Base-by-base conservation (phyloP, 192 early-diverging fungal genomes). In the Jimgerdemannia flammicorona region DNA sequence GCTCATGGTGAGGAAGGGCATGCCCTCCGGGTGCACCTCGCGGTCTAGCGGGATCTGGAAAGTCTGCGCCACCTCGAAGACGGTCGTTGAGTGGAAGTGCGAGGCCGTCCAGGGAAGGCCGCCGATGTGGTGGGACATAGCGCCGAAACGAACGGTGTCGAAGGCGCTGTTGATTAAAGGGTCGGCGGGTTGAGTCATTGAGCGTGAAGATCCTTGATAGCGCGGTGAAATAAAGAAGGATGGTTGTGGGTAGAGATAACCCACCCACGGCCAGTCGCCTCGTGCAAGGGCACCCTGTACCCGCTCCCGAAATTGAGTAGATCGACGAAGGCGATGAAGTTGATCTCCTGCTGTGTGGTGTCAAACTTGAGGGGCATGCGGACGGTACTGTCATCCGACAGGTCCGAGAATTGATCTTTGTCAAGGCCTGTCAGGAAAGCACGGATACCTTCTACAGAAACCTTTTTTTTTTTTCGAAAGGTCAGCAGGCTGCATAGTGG, bases 71-170 rank as follows among this genome's bases (percentile, higher is more conserved):
- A 93, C 85, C 42, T 94, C 89, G 71, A 83, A 86, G 41, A 90
- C 78, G 3, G 82, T 86, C 40, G 94, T 77, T 11, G 86, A 78
- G 44, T 88, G 86, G n/a, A 93, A 74, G 4, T 83, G 85, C 65
- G 84, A 77, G 19, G 95, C 90, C 3, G 82, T 84, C 64, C 92
- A 67, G 1, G 79, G 72, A 0, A 86, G 85, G 42, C 89, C 88
- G 0, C 92, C 89, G 44, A 97, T 94, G 73, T 95, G 92, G 73
- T 95, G 83, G 65, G 91, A 90, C 86, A 97, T 93, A 75, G 88
- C 87, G 8, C 95, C 95, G 84, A 91, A 96, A 44, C 87, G 83
- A 41, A 96, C 91, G 3, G 90, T 92, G 70, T 94, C 90, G 19
- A 93, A 91, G 0, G 91, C 92, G 14, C 93, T 92, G 17, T 68